Conservation (phyloP, 805 yeast species). For the Candida endomychidarum region DNA sequence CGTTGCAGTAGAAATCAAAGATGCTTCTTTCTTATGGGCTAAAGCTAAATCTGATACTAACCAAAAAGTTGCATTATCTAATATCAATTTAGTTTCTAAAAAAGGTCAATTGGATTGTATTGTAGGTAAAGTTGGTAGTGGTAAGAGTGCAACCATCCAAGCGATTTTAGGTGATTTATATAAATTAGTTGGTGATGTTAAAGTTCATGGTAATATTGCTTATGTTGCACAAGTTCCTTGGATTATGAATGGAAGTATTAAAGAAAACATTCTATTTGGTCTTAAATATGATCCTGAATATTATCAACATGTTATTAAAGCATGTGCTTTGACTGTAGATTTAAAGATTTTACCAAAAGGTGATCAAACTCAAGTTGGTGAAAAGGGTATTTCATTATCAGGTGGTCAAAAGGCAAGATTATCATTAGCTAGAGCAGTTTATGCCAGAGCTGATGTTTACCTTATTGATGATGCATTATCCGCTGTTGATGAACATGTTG, state of each 20-base stretch:
- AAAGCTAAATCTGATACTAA: conserved; percentile 52
- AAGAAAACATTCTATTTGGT: conserved; percentile 90
- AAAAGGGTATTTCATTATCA: conserved; percentile 91
- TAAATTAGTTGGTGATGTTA: conserved; percentile 70
- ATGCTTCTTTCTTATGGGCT: conserved; percentile 78
- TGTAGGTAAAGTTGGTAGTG: conserved; percentile 88
- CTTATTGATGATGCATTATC: conserved; percentile 89
- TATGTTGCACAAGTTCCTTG: conserved; percentile 94
- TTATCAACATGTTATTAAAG: conserved; percentile 75
- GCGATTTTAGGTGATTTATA: conserved; percentile 81
- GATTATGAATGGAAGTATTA: conserved; percentile 94
- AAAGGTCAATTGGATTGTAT: conserved; percentile 83
- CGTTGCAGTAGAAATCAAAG: conserved; percentile 56
- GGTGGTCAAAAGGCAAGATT: conserved; percentile 98
- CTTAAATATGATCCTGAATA: conserved; percentile 78
- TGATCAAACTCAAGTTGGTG: conserved; percentile 92
- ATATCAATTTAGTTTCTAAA: conserved; percentile 60
- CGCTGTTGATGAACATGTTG: conserved; percentile 98
- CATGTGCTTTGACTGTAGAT: conserved; percentile 85
- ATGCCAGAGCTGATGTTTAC: conserved; percentile 89
- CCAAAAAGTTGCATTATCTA: conserved; percentile 64
- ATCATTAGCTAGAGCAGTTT: conserved; percentile 93
- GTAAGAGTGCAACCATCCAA: conserved; percentile 81
- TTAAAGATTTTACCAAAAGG: conserved; percentile 81
- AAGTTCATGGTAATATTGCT: conserved; percentile 75